Conservation (phyloP, 805 yeast genomes). For the Starmera quercuum region DNA sequence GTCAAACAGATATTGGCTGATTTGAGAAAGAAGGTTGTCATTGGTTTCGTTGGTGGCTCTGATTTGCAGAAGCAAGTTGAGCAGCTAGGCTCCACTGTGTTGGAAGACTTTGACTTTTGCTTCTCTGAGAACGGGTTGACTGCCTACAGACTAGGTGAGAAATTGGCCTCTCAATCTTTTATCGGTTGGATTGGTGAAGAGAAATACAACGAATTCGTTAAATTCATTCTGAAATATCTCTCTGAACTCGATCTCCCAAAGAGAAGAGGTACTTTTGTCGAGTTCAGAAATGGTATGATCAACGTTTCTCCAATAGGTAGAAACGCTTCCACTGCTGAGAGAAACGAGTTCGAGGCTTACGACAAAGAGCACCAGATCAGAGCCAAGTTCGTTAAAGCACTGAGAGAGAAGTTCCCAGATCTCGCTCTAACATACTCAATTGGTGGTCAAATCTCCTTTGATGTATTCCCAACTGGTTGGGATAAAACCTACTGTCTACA, state of each 20-base stretch:
- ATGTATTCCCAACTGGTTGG: constrained; percentile 99
- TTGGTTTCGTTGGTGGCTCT: constrained; percentile 98
- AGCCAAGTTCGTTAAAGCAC: constrained; percentile 75
- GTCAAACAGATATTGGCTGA: constrained; percentile 63
- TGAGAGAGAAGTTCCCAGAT: constrained; percentile 78
- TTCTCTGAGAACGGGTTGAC: constrained; percentile 97
- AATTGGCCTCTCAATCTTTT: constrained; percentile 89
- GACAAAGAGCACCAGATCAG: constrained; percentile 80
- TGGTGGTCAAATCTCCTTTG: constrained; percentile 99
- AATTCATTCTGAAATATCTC: constrained; percentile 79
- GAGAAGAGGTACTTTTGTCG: constrained; percentile 98
- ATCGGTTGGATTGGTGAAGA: constrained; percentile 94
- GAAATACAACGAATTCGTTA: constrained; percentile 82
- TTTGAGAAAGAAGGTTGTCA: constrained; percentile 84
- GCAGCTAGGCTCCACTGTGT: constrained; percentile 80
- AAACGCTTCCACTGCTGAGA: constrained; percentile 91
- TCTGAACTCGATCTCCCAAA: constrained; percentile 84
- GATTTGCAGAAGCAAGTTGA: constrained; percentile 92
- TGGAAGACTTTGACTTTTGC: constrained; percentile 85
- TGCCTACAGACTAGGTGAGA: constrained; percentile 86
- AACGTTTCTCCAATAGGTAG: constrained; percentile 98
- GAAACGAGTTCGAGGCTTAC: constrained; percentile 83
- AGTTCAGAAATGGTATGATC: constrained; percentile 99
- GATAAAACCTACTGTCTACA: constrained; percentile 97
- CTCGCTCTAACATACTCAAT: constrained; percentile 88